These are phyloP conservation scores for Epithele typhae DNA, from an alignment of 768 basidiomycete genomes.

Conservation along the genomic window DNA sequence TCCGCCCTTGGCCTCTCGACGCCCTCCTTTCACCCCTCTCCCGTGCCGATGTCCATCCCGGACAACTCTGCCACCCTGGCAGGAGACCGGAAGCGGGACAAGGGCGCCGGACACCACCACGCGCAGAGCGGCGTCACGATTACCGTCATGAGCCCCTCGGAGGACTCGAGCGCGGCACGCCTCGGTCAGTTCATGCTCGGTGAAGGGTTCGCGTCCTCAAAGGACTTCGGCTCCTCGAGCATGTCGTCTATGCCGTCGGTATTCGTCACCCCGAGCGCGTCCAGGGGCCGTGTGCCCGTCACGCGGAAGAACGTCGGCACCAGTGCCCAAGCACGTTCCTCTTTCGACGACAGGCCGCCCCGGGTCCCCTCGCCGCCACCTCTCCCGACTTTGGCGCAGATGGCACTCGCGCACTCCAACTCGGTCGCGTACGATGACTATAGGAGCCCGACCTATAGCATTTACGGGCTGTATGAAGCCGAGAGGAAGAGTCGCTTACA, in stretches of 20 bases:
- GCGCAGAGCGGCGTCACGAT: constrained; percentile 29
- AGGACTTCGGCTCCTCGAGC: constrained; percentile 37
- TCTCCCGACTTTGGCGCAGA: constrained; percentile 69
- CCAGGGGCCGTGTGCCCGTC: constrained; percentile 3
- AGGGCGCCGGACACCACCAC: constrained; percentile 13
- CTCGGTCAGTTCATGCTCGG: constrained; percentile 60
- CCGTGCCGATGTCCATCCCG: constrained; percentile 62
- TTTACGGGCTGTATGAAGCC: constrained; percentile 68
- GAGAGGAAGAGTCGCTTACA: constrained; percentile 48
- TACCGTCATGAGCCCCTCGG: constrained; percentile 24
- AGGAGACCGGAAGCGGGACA: constrained; percentile 28
- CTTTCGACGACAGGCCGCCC: constrained; percentile 58
- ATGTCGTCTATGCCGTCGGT: constrained; percentile 27
- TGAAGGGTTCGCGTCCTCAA: too few species aligned
- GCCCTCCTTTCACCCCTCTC: constrained; percentile 37
- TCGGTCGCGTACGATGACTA: constrained; percentile 63
- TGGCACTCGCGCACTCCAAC: constrained; percentile 64
- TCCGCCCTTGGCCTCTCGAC: constrained; percentile 33
- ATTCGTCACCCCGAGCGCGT: constrained; percentile 17
- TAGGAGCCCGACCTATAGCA: constrained; percentile 78
- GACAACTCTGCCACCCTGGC: constrained; percentile 69
- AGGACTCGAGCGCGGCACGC: constrained; percentile 43
- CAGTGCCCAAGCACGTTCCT: constrained; percentile 15
- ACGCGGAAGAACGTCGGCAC: constrained; percentile 29
- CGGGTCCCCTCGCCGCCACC: constrained; percentile 78